phyloP scores from a whole-genome alignment of 1,139 yeast species.

The Ogataea hybrid region DNA sequence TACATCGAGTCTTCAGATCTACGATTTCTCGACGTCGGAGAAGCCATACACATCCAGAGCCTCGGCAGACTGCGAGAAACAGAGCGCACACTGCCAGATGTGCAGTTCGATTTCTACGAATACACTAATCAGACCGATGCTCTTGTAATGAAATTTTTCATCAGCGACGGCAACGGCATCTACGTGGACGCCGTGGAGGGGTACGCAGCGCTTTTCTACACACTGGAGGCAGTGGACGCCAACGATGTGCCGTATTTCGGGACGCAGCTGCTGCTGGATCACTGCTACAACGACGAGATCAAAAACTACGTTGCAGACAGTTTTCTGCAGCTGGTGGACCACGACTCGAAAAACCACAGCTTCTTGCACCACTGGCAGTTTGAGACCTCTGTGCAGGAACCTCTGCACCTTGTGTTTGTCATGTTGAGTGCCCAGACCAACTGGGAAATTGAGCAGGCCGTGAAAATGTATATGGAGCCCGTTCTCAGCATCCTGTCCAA shows the following conservation, averaged over 20 bases:
- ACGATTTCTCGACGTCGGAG: slow-evolving; percentile 45
- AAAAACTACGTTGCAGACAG: slow-evolving; percentile 21
- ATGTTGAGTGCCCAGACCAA: slow-evolving; percentile 47
- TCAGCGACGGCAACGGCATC: slow-evolving; percentile 37
- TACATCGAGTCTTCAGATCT: slow-evolving; percentile 40
- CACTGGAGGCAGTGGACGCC: slow-evolving; percentile 45
- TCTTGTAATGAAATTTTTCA: slow-evolving; percentile 34
- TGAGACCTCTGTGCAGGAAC: slow-evolving; percentile 1
- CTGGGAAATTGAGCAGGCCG: slow-evolving; percentile 54
- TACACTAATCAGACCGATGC: slow-evolving; percentile 20
- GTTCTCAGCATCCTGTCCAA: slow-evolving; percentile 46
- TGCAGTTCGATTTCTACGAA: slow-evolving; percentile 17
- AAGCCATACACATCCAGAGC: slow-evolving; percentile 44
- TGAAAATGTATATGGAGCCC: slow-evolving; percentile 43
- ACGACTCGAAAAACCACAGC: slow-evolving; percentile 3
- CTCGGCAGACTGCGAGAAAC: slow-evolving; percentile 26
- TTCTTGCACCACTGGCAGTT: slow-evolving; percentile 11
- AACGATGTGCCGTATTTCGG: slow-evolving; percentile 63
- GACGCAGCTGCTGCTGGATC: slow-evolving; percentile 55
- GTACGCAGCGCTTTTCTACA: slow-evolving; percentile 46
- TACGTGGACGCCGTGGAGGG: slow-evolving; percentile 40
- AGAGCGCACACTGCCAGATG: slow-evolving; percentile 17
- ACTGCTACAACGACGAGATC: slow-evolving; percentile 51
- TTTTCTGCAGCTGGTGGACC: slow-evolving; percentile 9
- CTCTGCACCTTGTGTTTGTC: slow-evolving; percentile 49